Base-by-base conservation (phyloP, 768 basidiomycete species). In the Xerocomellus amylosporus region DNA sequence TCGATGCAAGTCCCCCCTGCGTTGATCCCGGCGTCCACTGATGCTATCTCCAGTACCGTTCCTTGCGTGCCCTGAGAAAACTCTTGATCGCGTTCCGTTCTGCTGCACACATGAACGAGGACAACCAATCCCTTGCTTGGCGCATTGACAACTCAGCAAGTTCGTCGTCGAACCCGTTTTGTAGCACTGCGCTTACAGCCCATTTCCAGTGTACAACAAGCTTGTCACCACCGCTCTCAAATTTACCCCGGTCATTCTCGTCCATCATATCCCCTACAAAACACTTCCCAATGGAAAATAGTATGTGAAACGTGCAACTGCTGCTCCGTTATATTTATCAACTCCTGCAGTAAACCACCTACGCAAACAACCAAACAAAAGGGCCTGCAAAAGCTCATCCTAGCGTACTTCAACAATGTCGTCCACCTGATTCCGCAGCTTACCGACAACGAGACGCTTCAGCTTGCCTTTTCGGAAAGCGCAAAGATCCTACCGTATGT, bases 401-500 rank as follows among this genome's bases (percentile, higher is more conserved):
- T 93, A 17, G 92, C 93, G 3, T 93, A 91, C 73, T 94, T 98
- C 69, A 83, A 88, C 71, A 97, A 95, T 64, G 73, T 91, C 53
- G 78, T 93, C 19, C 85, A 90, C 60, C 70, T 98, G 40, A 77
- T 95, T 53, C 80, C 83, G 4, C 87, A 95, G 55, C 76, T 94
- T 52, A 81, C 86, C 47, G 82, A 91, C 64, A 72, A 77, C 54
- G 82, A 87, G 24, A 76, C 79, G 59, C 72, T 88, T 30, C 79
- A 84, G 8, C 77, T 92, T 14, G 88, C 91, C 2, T 74, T 98
- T 51, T 76, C 79, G 2, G 96, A 98, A 72, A 93, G 87, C 54
- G 83, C 88, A 1, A 97, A 94, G 71, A 77, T 98, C 26, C 73
- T 98, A 6, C 96, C 97, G 0, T 98, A 95, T 70, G 78, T 97